phyloP scores from a whole-genome alignment of 306 rosid species.

The Pterocarpus macrocarpus region DNA sequence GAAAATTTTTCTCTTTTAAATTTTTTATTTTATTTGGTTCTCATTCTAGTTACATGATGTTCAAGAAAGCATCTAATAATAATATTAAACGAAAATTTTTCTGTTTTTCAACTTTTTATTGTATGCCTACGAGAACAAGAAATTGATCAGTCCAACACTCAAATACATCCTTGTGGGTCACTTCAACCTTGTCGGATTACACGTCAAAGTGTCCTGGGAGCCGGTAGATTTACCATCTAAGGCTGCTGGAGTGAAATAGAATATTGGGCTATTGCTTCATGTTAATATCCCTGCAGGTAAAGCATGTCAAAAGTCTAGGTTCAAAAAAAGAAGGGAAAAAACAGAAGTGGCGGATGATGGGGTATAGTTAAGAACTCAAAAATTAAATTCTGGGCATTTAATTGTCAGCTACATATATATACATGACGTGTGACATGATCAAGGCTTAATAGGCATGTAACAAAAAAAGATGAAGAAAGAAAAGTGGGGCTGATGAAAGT shows the following conservation, averaged over 20 bases:
- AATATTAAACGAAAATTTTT: neutral
- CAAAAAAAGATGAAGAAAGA: neutral
- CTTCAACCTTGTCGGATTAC: slow-evolving; percentile 64
- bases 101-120: slow-evolving; percentile 20
- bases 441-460: neutral
- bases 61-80: no score
- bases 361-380: slow-evolving; percentile 1
- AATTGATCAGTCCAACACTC: slow-evolving; percentile 47
- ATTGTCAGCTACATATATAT: slow-evolving; percentile 19
- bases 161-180: slow-evolving; percentile 59
- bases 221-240: slow-evolving; percentile 10
- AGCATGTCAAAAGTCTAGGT: neutral
- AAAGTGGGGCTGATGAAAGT: slow-evolving; percentile 23
- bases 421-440: slow-evolving; percentile 4
- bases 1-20: no score
- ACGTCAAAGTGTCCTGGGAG: slow-evolving; percentile 49
- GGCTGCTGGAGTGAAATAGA: slow-evolving; percentile 1
- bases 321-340: neutral
- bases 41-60: neutral
- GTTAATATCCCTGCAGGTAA: no score
- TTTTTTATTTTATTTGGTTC: no score
- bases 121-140: slow-evolving; percentile 47
- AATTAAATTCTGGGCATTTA: slow-evolving; percentile 25
- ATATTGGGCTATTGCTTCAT: no score
- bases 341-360: neutral